phyloP scores from a whole-genome alignment of 768 basidiomycete genomes.

The Lyophyllum decastes region DNA sequence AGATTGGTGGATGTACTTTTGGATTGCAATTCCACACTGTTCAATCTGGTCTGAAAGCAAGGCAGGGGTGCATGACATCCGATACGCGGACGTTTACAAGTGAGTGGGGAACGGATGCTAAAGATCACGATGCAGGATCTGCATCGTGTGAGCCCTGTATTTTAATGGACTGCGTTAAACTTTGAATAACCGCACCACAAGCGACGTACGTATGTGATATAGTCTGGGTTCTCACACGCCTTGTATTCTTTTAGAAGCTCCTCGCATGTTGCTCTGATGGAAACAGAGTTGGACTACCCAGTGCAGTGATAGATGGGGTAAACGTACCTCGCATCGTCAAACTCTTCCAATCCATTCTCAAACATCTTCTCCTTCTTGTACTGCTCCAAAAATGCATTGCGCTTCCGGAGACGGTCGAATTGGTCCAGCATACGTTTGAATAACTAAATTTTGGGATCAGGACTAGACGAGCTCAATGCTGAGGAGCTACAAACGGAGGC shows the following conservation, averaged over 20 bases:
- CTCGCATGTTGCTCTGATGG: constrained; percentile 74
- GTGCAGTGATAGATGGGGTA: not conserved
- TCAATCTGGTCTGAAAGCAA: not conserved
- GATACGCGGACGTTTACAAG: not conserved
- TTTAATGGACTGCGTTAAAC: not conserved
- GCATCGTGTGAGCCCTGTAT: constrained; percentile 28
- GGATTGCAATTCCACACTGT: not conserved
- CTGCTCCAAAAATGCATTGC: constrained; percentile 95
- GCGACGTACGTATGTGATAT: constrained; percentile 68
- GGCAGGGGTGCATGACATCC: not conserved
- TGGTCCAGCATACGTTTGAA: constrained; percentile 97
- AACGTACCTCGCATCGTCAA: constrained; percentile 91
- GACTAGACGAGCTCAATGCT: constrained; percentile 3
- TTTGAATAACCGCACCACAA: not conserved
- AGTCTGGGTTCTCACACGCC: constrained; percentile 94
- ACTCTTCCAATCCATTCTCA: constrained; percentile 90
- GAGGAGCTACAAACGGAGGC: constrained; percentile 66
- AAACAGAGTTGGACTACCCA: not conserved
- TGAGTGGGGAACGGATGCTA: not conserved
- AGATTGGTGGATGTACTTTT: constrained; percentile 16
- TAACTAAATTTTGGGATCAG: constrained; percentile 47
- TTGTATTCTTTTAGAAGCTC: constrained; percentile 93
- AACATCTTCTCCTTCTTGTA: constrained; percentile 99
- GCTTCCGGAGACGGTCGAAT: constrained; percentile 82
- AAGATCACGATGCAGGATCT: constrained; percentile 17